These are phyloP conservation scores for Trametes sanguinea DNA, from an alignment of 768 basidiomycete genomes.

Conservation along the genomic window DNA sequence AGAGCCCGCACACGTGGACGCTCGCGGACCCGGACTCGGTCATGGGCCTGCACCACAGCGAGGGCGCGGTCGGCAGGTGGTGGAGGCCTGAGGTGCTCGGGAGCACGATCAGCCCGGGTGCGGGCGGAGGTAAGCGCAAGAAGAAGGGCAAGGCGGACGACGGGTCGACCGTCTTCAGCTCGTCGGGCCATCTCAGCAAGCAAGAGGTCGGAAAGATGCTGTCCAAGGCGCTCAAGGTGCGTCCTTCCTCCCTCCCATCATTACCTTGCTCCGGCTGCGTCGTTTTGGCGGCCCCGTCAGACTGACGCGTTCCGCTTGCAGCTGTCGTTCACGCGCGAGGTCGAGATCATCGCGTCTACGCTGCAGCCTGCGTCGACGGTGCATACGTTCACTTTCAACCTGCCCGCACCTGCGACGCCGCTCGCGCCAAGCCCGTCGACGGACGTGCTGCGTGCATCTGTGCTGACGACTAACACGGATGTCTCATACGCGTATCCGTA, in stretches of 20 bases:
- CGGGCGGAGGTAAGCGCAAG: constrained; percentile 53
- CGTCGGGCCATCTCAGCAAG: constrained; percentile 79
- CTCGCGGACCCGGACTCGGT: constrained; percentile 84
- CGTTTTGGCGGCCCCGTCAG: constrained; percentile 1
- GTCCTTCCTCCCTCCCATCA: constrained; percentile 8
- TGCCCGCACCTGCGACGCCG: constrained; percentile 75
- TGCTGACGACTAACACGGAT: constrained; percentile 56
- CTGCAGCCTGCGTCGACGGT: constrained; percentile 91
- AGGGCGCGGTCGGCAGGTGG: constrained; percentile 85
- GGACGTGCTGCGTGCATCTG: constrained; percentile 72
- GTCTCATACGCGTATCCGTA: constrained; percentile 76
- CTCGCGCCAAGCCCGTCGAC: constrained; percentile 73
- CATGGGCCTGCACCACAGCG: constrained; percentile 76
- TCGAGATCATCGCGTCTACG: constrained; percentile 93
- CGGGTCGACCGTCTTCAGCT: constrained; percentile 64
- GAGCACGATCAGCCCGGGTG: constrained; percentile 82
- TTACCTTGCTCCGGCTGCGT: background rate
- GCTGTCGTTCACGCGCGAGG: constrained; percentile 91
- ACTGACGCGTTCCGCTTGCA: constrained; percentile 33
- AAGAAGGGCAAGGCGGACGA: constrained; percentile 67
- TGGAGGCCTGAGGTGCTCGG: constrained; percentile 93
- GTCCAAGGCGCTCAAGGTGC: constrained; percentile 86
- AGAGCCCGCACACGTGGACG: constrained; percentile 89
- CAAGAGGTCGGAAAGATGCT: constrained; percentile 90
- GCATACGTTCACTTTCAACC: constrained; percentile 87